phyloP scores from a whole-genome alignment of 805 yeast species.

The Saccharomyces jurei region DNA sequence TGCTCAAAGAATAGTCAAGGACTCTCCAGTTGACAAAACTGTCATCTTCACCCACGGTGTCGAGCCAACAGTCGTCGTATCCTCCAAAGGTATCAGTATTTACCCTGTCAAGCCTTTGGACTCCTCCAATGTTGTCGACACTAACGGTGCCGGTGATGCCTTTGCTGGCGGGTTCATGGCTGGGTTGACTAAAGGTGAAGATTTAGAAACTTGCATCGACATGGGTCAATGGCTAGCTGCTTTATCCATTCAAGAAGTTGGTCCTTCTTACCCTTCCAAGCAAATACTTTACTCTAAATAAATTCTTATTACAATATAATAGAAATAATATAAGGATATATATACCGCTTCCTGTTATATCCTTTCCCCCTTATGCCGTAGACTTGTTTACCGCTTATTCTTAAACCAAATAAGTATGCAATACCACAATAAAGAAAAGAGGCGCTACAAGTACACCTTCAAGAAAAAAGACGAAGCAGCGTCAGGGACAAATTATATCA shows the following conservation, averaged over 20 bases:
- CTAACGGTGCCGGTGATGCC: conserved; percentile 99
- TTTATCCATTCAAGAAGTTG: conserved; percentile 82
- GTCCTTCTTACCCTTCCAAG: conserved; percentile 88
- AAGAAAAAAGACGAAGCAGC: background rate
- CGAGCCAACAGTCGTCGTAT: conserved; percentile 77
- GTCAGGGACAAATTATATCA: background rate
- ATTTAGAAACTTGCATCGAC: conserved; percentile 54
- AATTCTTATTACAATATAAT: background rate
- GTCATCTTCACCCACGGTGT: conserved; percentile 94
- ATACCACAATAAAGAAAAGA: background rate
- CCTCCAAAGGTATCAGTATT: conserved; percentile 41
- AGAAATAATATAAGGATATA: background rate
- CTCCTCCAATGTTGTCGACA: conserved; percentile 64
- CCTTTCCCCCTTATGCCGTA: background rate
- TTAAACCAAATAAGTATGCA: background rate
- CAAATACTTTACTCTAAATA: conserved; percentile 28
- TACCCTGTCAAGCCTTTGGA: conserved; percentile 70
- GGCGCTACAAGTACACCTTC: background rate
- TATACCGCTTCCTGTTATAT: background rate
- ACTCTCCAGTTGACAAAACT: conserved; percentile 68
- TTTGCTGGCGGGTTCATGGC: conserved; percentile 95
- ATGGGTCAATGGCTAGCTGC: conserved; percentile 97
- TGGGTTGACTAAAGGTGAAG: conserved; percentile 68
- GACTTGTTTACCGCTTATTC: background rate
- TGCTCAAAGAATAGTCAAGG: conserved; percentile 57